These are phyloP conservation scores for Rhexocercosporidium sp. DNA, from an alignment of 2,329 filamentous ascomycete species.

Conservation along the genomic window DNA sequence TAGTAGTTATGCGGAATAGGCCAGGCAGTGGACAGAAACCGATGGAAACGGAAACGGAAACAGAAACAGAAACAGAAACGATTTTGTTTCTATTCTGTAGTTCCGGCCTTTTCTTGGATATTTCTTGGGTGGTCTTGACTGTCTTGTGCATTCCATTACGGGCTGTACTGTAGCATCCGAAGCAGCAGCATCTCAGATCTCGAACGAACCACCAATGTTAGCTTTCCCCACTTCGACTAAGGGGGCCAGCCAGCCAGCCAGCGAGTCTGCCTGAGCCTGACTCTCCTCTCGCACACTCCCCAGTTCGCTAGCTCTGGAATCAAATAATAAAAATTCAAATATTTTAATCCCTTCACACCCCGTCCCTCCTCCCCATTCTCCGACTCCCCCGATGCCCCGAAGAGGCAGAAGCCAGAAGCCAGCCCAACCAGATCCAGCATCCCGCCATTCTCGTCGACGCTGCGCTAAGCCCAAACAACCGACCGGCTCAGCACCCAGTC, in stretches of 20 bases:
- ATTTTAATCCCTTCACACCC: slow-evolving; percentile 3
- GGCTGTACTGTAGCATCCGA: too few species aligned
- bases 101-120: neutral
- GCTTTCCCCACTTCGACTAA: too few species aligned
- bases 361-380: neutral
- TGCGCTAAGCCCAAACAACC: neutral
- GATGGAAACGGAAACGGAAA: neutral
- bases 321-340: too few species aligned
- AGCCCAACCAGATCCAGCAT: slow-evolving; percentile 4
- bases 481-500: too few species aligned
- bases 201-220: neutral
- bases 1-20: neutral
- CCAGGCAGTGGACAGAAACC: neutral
- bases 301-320: neutral
- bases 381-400: slow-evolving; percentile 2
- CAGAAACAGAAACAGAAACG: neutral
- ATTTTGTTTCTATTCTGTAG: neutral
- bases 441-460: neutral
- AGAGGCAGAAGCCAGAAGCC: too few species aligned
- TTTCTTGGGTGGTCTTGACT: neutral
- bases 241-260: too few species aligned
- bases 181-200: neutral
- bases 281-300: neutral
- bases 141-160: too few species aligned
- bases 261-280: neutral